Evolutionary conservation across 208 protist genomes (phyloP).

Genomic region (Acanthamoeba divionensis): DNA sequence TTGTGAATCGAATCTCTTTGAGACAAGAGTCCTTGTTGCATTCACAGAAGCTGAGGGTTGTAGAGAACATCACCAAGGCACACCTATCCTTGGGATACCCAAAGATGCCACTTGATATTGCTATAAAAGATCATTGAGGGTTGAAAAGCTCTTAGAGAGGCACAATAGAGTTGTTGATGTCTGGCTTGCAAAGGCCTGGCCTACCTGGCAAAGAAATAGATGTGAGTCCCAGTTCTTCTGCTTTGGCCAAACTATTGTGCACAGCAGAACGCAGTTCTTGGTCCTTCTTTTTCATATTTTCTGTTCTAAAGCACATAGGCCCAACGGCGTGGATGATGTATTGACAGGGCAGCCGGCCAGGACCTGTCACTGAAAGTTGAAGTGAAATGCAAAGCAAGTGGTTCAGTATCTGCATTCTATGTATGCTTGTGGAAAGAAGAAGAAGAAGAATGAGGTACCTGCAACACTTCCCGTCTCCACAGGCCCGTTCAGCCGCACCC

Average conservation of each 20-base stretch:
- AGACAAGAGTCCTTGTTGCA: neutral
- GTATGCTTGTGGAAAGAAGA: no score
- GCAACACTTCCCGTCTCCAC: neutral
- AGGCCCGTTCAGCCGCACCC: conserved; percentile 25
- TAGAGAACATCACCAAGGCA: conserved; percentile 42
- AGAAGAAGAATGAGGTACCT: neutral
- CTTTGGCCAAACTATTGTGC: neutral
- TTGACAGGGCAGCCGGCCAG: conserved; percentile 12
- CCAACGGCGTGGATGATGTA: conserved; percentile 54
- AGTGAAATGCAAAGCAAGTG: neutral
- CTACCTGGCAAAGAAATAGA: conserved; percentile 34
- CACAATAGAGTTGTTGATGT: no score
- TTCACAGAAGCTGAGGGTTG: conserved; percentile 3
- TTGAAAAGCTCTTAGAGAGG: no score
- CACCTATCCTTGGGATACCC: conserved; percentile 46
- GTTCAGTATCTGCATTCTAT: neutral
- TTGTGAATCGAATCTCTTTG: conserved; percentile 42
- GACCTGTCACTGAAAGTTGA: conserved; percentile 19
- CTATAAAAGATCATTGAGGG: neutral
- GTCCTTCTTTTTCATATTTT: conserved; percentile 51
- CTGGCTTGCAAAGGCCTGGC: no score
- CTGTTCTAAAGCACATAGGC: conserved; percentile 7
- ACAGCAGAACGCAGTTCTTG: neutral
- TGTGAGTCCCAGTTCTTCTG: conserved; percentile 8
- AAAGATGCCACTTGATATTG: conserved; percentile 44